Base-by-base conservation (phyloP, 2,329 filamentous ascomycete species). In the Aspergillus pseudotamarii region DNA sequence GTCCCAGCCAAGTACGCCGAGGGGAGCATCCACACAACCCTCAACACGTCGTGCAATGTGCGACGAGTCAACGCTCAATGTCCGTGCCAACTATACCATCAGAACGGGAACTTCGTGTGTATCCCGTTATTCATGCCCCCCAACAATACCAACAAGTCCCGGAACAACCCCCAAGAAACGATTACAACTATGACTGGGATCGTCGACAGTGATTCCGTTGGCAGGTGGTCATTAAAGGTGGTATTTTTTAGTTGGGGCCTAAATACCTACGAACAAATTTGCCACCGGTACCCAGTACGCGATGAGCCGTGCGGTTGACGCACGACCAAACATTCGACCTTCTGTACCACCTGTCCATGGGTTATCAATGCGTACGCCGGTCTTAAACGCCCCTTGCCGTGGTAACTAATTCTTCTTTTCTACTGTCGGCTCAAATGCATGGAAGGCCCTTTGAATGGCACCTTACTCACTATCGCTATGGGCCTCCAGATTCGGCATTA, bases 161-260 rank as follows among this genome's bases (percentile, higher is more conserved):
- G 19, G 21, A 60, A 8, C 66, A 66, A n/a, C 65, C 54, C 11
- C 57, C 55, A 16, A 61, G 63, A 34, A 59, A 63, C 14, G 63
- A 65, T 19, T 69, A 64, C 60, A 60, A 46, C 23, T 71, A 71
- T 58, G 63, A 63, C 53, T 71, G 69, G 69, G 26, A 50, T 16
- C 65, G 58, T 45, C 66, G 68, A 48, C 62, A 66, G 16, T 70
- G 61, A 68, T 46, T 16, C 19, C 21, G 38, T 9, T 30, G 38
- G 38, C 36, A 23, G 32, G 46, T 28, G 46, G 26, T 30, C 16
- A n/a, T 51, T 32, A 12, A 51, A 51, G 28, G 16, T 10, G 28
- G 19, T n/a, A 11, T 23, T n/a, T 51, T 10, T 12, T 11, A 11
- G 16, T n/a, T 51, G 19, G 12, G 28, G 28, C 8, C 48, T 32